Evolutionary conservation across 805 yeast species (phyloP).

Genomic region (Metschnikowia shivogae): DNA sequence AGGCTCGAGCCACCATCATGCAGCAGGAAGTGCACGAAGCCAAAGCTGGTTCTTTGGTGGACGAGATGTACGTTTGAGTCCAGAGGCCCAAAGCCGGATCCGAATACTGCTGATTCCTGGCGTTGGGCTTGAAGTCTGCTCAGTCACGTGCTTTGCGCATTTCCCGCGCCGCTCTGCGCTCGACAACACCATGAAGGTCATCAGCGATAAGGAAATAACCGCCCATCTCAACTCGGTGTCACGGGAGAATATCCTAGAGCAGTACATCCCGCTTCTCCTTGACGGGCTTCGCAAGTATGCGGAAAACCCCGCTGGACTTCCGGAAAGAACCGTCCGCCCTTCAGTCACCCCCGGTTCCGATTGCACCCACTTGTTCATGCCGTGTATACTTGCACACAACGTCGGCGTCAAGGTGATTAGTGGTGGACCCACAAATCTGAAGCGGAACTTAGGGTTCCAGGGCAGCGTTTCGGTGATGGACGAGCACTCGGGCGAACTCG

Average conservation of each 20-base stretch:
- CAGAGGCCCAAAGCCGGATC: too few species aligned
- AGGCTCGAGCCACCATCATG: constrained; percentile 7
- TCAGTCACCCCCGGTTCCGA: constrained; percentile 29
- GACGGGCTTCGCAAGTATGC: constrained; percentile 40
- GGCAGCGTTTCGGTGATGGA: constrained; percentile 54
- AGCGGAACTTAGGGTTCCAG: constrained; percentile 46
- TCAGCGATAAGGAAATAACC: constrained; percentile 30
- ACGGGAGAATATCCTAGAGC: constrained; percentile 19
- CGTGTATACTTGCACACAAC: constrained; percentile 47
- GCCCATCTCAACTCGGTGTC: constrained; percentile 22
- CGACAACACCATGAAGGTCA: constrained; percentile 23
- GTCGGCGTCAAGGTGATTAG: constrained; percentile 61
- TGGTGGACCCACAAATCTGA: constrained; percentile 41
- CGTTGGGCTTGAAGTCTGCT: too few species aligned
- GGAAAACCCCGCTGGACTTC: constrained; percentile 42
- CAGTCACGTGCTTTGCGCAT: too few species aligned
- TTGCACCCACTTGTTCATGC: constrained; percentile 59
- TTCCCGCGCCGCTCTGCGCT: too few species aligned
- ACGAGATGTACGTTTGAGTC: background rate
- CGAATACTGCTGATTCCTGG: too few species aligned
- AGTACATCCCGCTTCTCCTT: constrained; percentile 35
- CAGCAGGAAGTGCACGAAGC: background rate
- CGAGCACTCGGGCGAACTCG: constrained; percentile 45
- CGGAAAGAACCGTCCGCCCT: constrained; percentile 48
- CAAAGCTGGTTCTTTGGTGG: constrained; percentile 4